Evolutionary conservation across 352 stramenopile genomes (phyloP).

Genomic region (Pythium folliculosum): DNA sequence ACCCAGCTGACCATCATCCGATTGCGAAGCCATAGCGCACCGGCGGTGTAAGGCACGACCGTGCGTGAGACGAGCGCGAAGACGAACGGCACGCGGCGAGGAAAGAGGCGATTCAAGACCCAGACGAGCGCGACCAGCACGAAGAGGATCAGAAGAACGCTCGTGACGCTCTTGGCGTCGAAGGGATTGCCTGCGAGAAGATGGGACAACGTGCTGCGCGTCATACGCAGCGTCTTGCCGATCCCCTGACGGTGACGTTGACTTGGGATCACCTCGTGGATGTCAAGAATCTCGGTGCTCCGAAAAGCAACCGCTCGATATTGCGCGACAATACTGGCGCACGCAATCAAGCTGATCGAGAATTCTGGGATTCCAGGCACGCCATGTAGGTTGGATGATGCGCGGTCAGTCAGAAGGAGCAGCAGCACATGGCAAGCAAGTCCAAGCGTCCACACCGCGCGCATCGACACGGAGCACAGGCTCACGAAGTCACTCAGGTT

Average conservation of each 20-base stretch:
- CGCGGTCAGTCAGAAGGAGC: not conserved
- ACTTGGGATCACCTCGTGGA: slow-evolving; percentile 5
- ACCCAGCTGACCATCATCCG: slow-evolving; percentile 11
- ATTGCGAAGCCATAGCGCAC: not conserved
- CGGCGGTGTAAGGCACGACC: slow-evolving; percentile 7
- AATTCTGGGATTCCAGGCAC: slow-evolving; percentile 7
- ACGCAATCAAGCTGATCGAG: slow-evolving; percentile 9
- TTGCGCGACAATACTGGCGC: not conserved
- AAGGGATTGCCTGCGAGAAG: not conserved
- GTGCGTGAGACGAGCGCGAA: not conserved
- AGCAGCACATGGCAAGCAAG: not conserved
- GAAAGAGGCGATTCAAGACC: not conserved
- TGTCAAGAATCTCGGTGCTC: not conserved
- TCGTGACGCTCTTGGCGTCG: not conserved
- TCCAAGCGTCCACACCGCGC: slow-evolving; percentile 9
- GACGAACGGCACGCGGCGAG: not conserved
- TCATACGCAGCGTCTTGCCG: not conserved
- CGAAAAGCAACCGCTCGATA: not conserved
- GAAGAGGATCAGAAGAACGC: not conserved
- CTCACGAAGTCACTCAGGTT: not conserved
- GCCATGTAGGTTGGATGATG: not conserved
- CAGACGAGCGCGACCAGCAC: not conserved
- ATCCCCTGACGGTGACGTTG: not conserved
- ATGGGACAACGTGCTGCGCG: not conserved
- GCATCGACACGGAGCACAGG: slow-evolving; percentile 6